These are phyloP conservation scores for Coccinonectria pachysandricola DNA, from an alignment of 2,329 filamentous ascomycete genomes.

Conservation along the genomic window DNA sequence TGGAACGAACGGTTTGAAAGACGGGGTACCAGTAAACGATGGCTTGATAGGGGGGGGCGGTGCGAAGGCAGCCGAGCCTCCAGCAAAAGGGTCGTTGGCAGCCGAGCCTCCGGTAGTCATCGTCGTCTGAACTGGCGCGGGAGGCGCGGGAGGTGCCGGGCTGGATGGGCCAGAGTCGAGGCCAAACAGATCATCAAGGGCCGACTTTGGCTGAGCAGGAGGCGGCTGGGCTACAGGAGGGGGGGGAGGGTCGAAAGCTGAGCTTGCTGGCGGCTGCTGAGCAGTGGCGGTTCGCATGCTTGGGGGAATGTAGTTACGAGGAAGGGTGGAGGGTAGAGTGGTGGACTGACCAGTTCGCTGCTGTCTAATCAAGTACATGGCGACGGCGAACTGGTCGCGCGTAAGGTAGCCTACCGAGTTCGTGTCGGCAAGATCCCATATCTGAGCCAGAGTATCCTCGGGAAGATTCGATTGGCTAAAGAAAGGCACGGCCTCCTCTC, in stretches of 20 bases:
- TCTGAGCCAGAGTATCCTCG: slow-evolving; percentile 82
- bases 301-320: slow-evolving; percentile 73
- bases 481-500: slow-evolving; percentile 89
- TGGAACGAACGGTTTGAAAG: slow-evolving; percentile 85
- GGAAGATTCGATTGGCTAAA: slow-evolving; percentile 85
- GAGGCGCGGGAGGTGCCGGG: slow-evolving; percentile 33
- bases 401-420: slow-evolving; percentile 78
- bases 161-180: slow-evolving; percentile 62
- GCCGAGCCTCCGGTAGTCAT: slow-evolving; percentile 67
- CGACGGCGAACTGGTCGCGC: slow-evolving; percentile 88
- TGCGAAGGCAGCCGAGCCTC: slow-evolving; percentile 34
- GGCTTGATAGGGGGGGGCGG: slow-evolving; percentile 46
- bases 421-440: slow-evolving; percentile 96
- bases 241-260: slow-evolving; percentile 41
- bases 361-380: slow-evolving; percentile 92
- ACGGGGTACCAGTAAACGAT: slow-evolving; percentile 34
- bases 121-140: slow-evolving; percentile 47
- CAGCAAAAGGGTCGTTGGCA: slow-evolving; percentile 52
- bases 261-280: slow-evolving; percentile 39
- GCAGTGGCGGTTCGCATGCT: slow-evolving; percentile 63
- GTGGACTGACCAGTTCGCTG: slow-evolving; percentile 60
- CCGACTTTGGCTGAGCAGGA: slow-evolving; percentile 56
- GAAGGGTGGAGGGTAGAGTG: slow-evolving; percentile 64
- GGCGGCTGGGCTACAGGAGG: slow-evolving; percentile 26
- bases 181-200: slow-evolving; percentile 87